These are phyloP conservation scores for Apiospora rasikravindrae DNA, from an alignment of 2,329 filamentous ascomycete genomes.

Conservation along the genomic window DNA sequence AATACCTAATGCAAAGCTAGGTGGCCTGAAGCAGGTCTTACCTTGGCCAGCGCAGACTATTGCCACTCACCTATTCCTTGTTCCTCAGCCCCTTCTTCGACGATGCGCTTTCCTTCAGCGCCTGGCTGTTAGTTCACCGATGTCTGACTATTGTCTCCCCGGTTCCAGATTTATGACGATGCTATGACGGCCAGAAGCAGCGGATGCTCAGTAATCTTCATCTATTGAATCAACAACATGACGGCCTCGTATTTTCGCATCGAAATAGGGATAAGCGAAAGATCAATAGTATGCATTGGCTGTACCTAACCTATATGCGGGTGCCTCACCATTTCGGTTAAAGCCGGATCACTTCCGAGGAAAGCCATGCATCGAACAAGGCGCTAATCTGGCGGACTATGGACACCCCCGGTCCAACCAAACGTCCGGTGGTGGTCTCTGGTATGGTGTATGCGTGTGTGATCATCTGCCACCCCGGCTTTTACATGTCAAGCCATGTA, in stretches of 20 bases:
- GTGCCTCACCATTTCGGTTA: constrained; percentile 10
- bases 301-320: neutral
- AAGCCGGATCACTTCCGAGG: neutral
- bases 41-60: constrained; percentile 5
- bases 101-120: neutral
- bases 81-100: neutral
- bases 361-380: neutral
- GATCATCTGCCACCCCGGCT: constrained; percentile 10
- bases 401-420: neutral
- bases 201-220: neutral
- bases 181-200: neutral
- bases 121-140: neutral
- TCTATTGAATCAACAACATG: neutral
- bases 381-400: neutral
- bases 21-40: neutral
- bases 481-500: neutral
- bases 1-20: neutral
- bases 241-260: constrained; percentile 2
- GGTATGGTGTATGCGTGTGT: neutral
- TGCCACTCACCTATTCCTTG: neutral
- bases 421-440: neutral
- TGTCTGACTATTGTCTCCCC: neutral
- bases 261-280: neutral
- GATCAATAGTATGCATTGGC: neutral
- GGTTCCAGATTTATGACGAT: neutral